Evolutionary conservation across 768 basidiomycete genomes (phyloP).

Genomic region (Russula brevipes): DNA sequence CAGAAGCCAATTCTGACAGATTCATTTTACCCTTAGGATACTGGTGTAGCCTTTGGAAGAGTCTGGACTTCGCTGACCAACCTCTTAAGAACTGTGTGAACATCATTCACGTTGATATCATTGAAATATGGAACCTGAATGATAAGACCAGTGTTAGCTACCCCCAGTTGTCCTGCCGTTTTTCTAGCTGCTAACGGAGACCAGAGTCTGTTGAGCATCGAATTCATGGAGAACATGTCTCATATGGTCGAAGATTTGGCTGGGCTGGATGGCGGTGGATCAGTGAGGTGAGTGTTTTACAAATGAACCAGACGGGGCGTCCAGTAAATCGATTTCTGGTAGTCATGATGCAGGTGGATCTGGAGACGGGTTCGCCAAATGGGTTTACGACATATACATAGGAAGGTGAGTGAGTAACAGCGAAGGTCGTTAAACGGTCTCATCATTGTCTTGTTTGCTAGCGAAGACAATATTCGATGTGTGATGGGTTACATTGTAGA

Average conservation of each 20-base stretch:
- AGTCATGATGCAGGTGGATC: not conserved
- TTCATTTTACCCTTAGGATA: not conserved
- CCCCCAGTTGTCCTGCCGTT: not conserved
- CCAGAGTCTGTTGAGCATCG: too few species aligned
- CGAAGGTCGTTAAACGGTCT: too few species aligned
- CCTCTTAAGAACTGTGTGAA: not conserved
- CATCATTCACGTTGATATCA: not conserved
- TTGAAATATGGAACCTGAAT: conserved; percentile 9
- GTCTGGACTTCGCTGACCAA: not conserved
- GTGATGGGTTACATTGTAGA: not conserved
- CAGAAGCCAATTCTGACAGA: not conserved
- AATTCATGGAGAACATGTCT: too few species aligned
- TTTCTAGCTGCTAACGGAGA: too few species aligned
- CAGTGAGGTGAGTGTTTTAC: not conserved
- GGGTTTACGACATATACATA: not conserved
- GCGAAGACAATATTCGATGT: not conserved
- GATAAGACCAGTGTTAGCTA: not conserved
- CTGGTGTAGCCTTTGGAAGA: conserved; percentile 3
- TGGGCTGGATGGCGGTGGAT: too few species aligned
- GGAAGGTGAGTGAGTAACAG: not conserved
- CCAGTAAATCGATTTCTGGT: not conserved
- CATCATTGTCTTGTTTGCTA: not conserved
- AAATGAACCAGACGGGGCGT: not conserved
- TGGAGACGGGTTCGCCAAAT: not conserved
- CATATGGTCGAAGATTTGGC: too few species aligned